Base-by-base conservation (phyloP, 1,284 basidiomycete species). In the Abortiporus biennis region DNA sequence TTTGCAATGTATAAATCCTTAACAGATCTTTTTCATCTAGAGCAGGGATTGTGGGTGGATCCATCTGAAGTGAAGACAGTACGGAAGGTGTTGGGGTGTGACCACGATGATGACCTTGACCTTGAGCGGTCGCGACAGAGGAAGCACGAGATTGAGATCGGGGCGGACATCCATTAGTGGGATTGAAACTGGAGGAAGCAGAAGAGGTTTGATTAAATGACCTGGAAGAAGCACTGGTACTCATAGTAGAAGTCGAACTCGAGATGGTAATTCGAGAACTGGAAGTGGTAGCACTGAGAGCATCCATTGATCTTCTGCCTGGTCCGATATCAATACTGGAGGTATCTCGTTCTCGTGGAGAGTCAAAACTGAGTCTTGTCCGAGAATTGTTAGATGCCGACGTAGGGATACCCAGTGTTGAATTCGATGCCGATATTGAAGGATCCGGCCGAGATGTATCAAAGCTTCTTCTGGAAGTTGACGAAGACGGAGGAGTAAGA, bases 1-100 rank as follows among this genome's bases (percentile, higher is more conserved):
- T 65, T 60, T 97, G 92, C 54, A 99, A 69, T 20, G 91, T 83
- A 63, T 97, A 99, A 40, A 64, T 59, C 23, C 66, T 68, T 24
- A 85, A 54, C 27, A 85, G 55, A 54, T 82, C 73, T 15, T 62
- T 62, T 22, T 59, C 51, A 31, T 71, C 62, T 2, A 72, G 74
- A 13, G 69, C 67, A 6, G 62, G 6, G 13, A 24, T n/a, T 29
- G 8, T 8, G 9, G 27, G 27, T 9, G 23, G 17, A 12, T 33
- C 12, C 44, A 43, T 6, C 33, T 34, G n/a, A 21, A 24, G 23
- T 31, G 38, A 33, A 45, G 44, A 31, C 47, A 45, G 12, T n/a
- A n/a, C n/a, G n/a, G n/a, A n/a, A n/a, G n/a, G n/a, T n/a, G n/a
- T n/a, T n/a, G n/a, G n/a, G n/a, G n/a, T n/a, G n/a, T 8, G 36